Conservation (phyloP, 2,329 filamentous ascomycete species). For the Colletotrichum godetiae region DNA sequence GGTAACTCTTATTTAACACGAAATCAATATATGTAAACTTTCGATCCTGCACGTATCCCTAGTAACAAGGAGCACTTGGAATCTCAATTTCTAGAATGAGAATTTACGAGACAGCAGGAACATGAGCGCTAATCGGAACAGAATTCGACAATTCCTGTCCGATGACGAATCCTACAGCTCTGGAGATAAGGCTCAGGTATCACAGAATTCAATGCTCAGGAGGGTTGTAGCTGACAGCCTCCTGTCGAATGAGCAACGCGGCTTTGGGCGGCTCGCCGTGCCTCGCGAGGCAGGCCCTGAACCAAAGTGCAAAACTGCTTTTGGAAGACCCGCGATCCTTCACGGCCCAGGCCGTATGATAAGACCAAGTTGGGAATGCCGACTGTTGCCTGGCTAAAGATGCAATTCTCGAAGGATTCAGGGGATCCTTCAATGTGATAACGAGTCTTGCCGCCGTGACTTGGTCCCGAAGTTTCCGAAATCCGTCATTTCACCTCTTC, state of each 20-base stretch:
- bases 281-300: background rate
- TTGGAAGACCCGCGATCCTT: no score
- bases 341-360: background rate
- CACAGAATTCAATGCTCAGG: background rate
- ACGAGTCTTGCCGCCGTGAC: background rate
- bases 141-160: background rate
- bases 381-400: background rate
- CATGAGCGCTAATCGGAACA: background rate
- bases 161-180: background rate
- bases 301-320: background rate
- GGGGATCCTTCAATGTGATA: background rate
- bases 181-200: background rate
- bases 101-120: background rate
- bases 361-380: background rate
- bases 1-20: background rate
- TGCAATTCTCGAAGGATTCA: background rate
- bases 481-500: background rate
- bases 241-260: background rate
- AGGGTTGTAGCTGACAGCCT: background rate
- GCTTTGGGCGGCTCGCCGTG: background rate
- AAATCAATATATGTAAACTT: background rate
- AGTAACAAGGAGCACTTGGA: background rate
- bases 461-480: background rate
- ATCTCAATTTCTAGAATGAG: background rate
- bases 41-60: background rate